Percentiles rank a stretch among this genome's conserved stretches.
Conservation (phyloP, 1,139 yeast species). For the Insectozyma bohioensis region DNA sequence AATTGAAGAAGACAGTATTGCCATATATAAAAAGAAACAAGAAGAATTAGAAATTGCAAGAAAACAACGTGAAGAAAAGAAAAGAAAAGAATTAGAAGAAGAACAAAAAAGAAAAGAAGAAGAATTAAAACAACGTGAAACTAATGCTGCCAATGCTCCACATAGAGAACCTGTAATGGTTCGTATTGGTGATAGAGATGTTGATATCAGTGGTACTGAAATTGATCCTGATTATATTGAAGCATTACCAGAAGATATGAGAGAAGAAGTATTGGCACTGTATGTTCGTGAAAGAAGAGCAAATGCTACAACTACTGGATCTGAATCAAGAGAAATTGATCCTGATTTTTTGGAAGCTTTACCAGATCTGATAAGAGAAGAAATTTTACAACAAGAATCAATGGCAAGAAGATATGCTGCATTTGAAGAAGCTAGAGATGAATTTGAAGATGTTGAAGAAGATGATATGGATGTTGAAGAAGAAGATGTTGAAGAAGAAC, state of each 20-base stretch:
- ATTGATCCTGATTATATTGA: slow-evolving; percentile 89
- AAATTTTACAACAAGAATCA: slow-evolving; percentile 68
- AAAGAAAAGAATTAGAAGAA: slow-evolving; percentile 29
- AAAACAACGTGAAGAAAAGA: slow-evolving; percentile 31
- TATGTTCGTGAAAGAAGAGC: slow-evolving; percentile 70
- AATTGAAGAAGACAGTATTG: slow-evolving; percentile 50
- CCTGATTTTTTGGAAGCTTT: slow-evolving; percentile 81
- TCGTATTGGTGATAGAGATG: slow-evolving; percentile 72
- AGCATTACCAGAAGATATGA: slow-evolving; percentile 89
- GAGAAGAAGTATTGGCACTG: slow-evolving; percentile 89
- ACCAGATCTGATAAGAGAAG: slow-evolving; percentile 73
- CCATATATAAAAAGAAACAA: slow-evolving; percentile 25
- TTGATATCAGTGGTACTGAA: slow-evolving; percentile 86
- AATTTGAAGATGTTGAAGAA: slow-evolving; percentile 18
- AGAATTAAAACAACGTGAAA: slow-evolving; percentile 37
- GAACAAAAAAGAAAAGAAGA: slow-evolving; percentile 36
- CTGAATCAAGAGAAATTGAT: slow-evolving; percentile 64
- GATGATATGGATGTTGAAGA: slow-evolving; percentile 19
- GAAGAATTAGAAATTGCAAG: slow-evolving; percentile 29
- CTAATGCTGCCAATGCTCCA: slow-evolving; percentile 19
- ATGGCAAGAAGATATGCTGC: slow-evolving; percentile 43
- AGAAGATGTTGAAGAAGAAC: slow-evolving; percentile 1
- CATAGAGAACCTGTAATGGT: slow-evolving; percentile 59
- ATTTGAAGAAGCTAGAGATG: slow-evolving; percentile 27
- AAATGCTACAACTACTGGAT: slow-evolving; percentile 47